Conservation (phyloP, 164 flowering plant genomes). For the Nymphaea colorata region DNA sequence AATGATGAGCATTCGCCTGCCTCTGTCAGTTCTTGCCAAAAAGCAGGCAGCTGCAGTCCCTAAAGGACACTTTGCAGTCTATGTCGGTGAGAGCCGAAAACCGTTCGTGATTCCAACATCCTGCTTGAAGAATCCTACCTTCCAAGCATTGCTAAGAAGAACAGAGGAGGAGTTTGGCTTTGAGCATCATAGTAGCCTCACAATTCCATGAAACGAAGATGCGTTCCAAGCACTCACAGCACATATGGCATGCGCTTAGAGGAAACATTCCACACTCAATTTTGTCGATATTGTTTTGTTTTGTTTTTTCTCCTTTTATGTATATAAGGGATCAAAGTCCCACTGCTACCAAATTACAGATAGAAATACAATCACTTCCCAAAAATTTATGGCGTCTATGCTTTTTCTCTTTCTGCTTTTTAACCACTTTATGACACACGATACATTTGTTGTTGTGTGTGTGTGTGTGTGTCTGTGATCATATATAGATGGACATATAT, state of each 20-base stretch:
- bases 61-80: constrained; percentile 50
- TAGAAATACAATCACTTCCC: not conserved
- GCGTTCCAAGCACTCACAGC: constrained; percentile 25
- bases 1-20: too few species aligned
- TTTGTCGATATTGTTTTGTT: too few species aligned
- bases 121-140: constrained; percentile 23
- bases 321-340: not conserved
- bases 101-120: constrained; percentile 39
- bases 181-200: constrained; percentile 40
- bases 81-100: constrained; percentile 42
- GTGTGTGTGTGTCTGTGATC: too few species aligned
- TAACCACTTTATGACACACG: too few species aligned
- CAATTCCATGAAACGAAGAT: constrained; percentile 46
- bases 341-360: not conserved
- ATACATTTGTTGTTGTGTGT: too few species aligned
- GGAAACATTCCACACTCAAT: not conserved
- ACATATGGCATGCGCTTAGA: not conserved
- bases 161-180: constrained; percentile 59
- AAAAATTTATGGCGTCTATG: too few species aligned
- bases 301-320: not conserved
- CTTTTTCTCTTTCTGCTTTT: too few species aligned
- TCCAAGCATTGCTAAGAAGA: constrained; percentile 29
- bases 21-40: not conserved
- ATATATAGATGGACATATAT: too few species aligned
- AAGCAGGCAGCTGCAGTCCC: constrained; percentile 24